Evolutionary conservation across 2,329 filamentous ascomycete genomes (phyloP), one percentile per base, ranked within the genome.

Genomic region (Niveomyces coronatus): DNA sequence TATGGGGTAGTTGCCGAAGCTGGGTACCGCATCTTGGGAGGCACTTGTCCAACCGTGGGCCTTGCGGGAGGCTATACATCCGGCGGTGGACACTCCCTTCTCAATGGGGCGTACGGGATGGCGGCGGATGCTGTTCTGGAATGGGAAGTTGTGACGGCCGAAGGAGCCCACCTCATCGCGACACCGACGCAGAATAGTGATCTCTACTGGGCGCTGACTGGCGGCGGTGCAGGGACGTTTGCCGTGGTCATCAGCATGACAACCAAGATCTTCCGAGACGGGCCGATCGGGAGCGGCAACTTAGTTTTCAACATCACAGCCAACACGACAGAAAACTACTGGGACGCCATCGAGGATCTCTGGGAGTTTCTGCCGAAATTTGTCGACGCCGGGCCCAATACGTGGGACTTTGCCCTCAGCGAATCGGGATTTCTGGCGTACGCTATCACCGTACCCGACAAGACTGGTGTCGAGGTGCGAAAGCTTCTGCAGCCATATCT

Each of bases 71-170:
- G 34, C n/a, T 16, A 36, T 10, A 17, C 28, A 19, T 24, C 18
- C 14, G 24, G 24, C 6, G n/a, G 24, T 9, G 34, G 34, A 17
- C 34, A 36, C n/a, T 17, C 17, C 17, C 26, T 19, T 3, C 13
- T 36, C n/a, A 36, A n/a, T 5, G 13, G 16, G 7, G 24, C 29
- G 22, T 32, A 20, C 17, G 38, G 26, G 4, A n/a, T 23, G n/a
- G 38, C 18, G 8, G 28, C 20, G 39, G 67, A 71, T 47, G 65
- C 60, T 14, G 59, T 70, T 9, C 45, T 49, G 20, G 60, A 56
- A 19, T 70, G 57, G 34, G 55, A 72, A 44, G 55, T 75, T 8
- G 68, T 75, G 1, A 54, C 70, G 1, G 61, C 64, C 0, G 55
- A 60, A 9, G 69, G 70, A 0, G 42, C 49, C 1, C 54, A 73